These are phyloP conservation scores for Cyclotella baltica DNA, from an alignment of 108 stramenopile species.

Conservation along the genomic window DNA sequence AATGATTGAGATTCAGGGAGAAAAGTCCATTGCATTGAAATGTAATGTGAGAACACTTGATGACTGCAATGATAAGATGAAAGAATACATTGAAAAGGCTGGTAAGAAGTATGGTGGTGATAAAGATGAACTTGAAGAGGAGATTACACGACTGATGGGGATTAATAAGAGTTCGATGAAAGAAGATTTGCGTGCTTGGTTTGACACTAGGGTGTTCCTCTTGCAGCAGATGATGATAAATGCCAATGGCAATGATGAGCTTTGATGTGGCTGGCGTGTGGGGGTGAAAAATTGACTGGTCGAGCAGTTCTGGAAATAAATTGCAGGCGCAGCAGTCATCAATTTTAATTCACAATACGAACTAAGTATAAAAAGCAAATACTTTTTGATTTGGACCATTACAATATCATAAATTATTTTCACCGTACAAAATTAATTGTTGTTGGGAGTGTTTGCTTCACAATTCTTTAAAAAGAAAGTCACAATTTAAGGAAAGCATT, in stretches of 20 bases:
- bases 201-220: slow-evolving; percentile 54
- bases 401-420: too few species aligned
- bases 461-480: too few species aligned
- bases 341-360: too few species aligned
- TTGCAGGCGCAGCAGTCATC: too few species aligned
- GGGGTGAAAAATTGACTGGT: too few species aligned
- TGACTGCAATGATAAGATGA: slow-evolving; percentile 73
- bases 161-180: slow-evolving; percentile 58
- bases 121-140: slow-evolving; percentile 46
- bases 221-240: slow-evolving; percentile 51
- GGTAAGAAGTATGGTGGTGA: slow-evolving; percentile 48
- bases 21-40: slow-evolving; percentile 61
- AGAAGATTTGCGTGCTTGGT: slow-evolving; percentile 54
- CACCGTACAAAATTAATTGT: too few species aligned
- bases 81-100: slow-evolving; percentile 69
- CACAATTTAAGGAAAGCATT: too few species aligned
- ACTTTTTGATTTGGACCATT: too few species aligned
- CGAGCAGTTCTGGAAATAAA: too few species aligned
- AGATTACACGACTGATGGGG: slow-evolving; percentile 55
- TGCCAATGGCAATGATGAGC: slow-evolving; percentile 47
- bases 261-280: neutral
- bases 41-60: slow-evolving; percentile 55
- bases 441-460: too few species aligned
- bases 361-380: too few species aligned
- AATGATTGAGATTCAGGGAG: slow-evolving; percentile 83